Base-by-base conservation (phyloP, 1,284 basidiomycete species). In the Sphaerobolus stellatus region DNA sequence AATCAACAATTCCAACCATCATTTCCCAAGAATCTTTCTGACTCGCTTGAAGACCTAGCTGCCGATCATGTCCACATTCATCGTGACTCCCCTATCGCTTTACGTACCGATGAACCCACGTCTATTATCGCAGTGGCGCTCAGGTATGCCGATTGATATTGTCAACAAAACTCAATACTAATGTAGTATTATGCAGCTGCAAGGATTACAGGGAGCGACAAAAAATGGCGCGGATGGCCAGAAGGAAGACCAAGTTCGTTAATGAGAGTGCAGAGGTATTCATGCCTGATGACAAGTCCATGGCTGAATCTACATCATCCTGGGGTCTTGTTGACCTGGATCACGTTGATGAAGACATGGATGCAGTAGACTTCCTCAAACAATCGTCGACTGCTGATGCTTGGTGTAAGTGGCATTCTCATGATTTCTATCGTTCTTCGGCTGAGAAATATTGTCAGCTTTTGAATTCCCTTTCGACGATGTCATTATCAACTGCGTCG, bases 101-200 rank as follows among this genome's bases (percentile, higher is more conserved):
- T 99, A 25, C 84, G 97, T 22, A 96, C 95, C 47, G 95, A 98
- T 68, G 97, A 99, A 70, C 97, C 97, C 3, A 98, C 94, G 0
- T 98, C 94, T 8, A 97, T 99, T 64, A 96, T 99, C 60, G 96
- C 97, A 3, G 86, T 98, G 53, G 94, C 94, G 8, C 75, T 99
- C 44, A 93, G 90, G 88, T 94, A 16, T 52, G 47, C 18, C 18
- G 25, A 8, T 40, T 22, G n/a, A 4, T 48, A 8, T 38, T 56
- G 34, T 38, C 9, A 43, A 7, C 31, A 11, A 55, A 48, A 34
- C 33, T 54, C 24, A 52, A 18, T 55, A 11, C 52, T 59, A n/a
- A 59, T 38, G 22, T 43, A 30, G 13, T 45, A 30, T 30, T 38
- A 40, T 45, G 34, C 54, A 93, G 92, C 64, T 95, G 94, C 3